Base-by-base conservation (phyloP, 345 rosid species). In the Camelina hispida region DNA sequence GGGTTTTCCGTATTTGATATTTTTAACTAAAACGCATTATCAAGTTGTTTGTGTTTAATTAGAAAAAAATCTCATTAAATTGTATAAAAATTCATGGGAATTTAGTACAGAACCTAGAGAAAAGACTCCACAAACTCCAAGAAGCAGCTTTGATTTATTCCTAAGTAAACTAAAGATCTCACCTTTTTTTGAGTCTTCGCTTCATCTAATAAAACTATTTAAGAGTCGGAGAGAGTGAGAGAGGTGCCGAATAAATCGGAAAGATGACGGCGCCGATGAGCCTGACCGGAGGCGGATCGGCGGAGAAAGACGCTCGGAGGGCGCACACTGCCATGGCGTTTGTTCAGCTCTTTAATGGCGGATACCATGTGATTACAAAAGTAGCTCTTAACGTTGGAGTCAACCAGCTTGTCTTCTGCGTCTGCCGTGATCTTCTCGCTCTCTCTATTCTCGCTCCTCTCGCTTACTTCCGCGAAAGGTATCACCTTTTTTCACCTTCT, bases 341-440 rank as follows among this genome's bases (percentile, higher is more conserved):
- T 79, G 97, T 92, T 52, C 99, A 95, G 85, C 83, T 95, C 37
- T 70, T 89, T 81, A 72, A 82, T 59, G 99, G 99, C 35, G 97
- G 99, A 15, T 92, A 95, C 80, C 99, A 95, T 74, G 99, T 95
- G 15, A 88, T 95, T 60, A 92, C 99, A 56, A 95, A 92, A 85
- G 88, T 92, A 15, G 99, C 99, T 66, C 97, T 95, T 67, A 90
- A 92, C 61, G 92, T 84, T 79, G 99, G 99, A 17, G 86, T 95
- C 82, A 92, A 90, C 80, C 97, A 92, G 89, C 87, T 95, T 57
- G 99, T 95, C 56, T 95, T 95, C 83, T 95, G 99, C 62, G 93
- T 95, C 72, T 85, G 78, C 62, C 95, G 99, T 61, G 99, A 95
- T 84, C 92, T 95, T 74, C 81, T 95, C 57, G 99, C 97, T 38